Conservation (phyloP, 495 filamentous ascomycete genomes). For the Choiromyces venosus region DNA sequence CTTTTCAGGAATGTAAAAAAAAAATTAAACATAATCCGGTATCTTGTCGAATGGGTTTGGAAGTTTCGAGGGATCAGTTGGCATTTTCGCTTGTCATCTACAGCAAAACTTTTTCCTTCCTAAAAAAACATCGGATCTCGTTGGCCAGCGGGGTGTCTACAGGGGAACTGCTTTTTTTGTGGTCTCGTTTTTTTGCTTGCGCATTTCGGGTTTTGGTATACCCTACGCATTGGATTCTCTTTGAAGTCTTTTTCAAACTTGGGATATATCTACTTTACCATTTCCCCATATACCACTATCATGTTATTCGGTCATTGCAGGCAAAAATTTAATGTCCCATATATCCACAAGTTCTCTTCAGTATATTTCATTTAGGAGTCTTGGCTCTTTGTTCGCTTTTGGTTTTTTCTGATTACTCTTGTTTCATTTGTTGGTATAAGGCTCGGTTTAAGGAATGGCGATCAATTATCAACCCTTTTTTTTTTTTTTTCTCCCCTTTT, state of each 20-base stretch:
- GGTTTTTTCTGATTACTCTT: slow-evolving; percentile 5
- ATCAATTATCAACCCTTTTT: slow-evolving; percentile 37
- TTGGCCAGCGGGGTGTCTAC: background rate
- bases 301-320: background rate
- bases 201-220: background rate
- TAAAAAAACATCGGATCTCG: background rate
- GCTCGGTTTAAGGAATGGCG: slow-evolving; percentile 41
- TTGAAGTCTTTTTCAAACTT: background rate
- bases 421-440: slow-evolving; percentile 38
- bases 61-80: background rate
- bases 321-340: background rate
- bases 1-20: background rate
- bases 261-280: background rate
- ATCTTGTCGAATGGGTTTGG: background rate
- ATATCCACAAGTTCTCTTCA: background rate
- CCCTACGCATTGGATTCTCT: background rate
- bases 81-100: background rate
- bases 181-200: background rate
- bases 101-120: background rate
- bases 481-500: slow-evolving; percentile 29
- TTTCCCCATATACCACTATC: background rate
- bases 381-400: background rate
- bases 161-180: background rate
- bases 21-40: background rate
- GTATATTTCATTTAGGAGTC: background rate